Conservation (phyloP, 2,329 filamentous ascomycete genomes). For the Penicillium vulpinum region DNA sequence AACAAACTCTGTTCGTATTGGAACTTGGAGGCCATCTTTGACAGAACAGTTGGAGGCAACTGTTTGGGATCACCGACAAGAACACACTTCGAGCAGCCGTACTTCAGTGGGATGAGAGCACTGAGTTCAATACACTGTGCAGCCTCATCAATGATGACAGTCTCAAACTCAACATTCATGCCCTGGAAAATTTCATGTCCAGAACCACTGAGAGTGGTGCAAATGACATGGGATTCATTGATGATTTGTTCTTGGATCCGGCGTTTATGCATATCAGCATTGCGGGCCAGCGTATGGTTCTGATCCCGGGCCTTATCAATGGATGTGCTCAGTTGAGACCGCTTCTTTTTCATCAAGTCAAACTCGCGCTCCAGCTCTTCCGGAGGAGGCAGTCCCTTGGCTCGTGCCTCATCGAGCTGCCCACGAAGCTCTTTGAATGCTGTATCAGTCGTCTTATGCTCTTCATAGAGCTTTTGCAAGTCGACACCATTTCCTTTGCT, state of each 20-base stretch:
- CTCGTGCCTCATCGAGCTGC: conserved; percentile 67
- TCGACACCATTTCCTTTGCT: conserved; percentile 50
- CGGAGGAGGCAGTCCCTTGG: conserved; percentile 47
- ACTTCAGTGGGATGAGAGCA: conserved; percentile 94
- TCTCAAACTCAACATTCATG: conserved; percentile 94
- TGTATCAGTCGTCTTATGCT: conserved; percentile 62
- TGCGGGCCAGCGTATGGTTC: conserved; percentile 76
- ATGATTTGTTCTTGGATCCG: conserved; percentile 88
- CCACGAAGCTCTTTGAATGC: conserved; percentile 70
- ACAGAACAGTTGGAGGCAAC: conserved; percentile 91
- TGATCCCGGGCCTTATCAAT: conserved; percentile 88
- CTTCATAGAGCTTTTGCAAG: conserved; percentile 67
- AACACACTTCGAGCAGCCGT: conserved; percentile 94
- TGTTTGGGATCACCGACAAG: conserved; percentile 98
- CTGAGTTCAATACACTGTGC: conserved; percentile 98
- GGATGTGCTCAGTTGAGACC: conserved; percentile 71
- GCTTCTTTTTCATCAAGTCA: conserved; percentile 73
- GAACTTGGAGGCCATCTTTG: conserved; percentile 85
- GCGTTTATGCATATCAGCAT: conserved; percentile 80
- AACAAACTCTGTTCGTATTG: conserved; percentile 98
- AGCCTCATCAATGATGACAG: conserved; percentile 96
- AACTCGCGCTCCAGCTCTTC: conserved; percentile 69
- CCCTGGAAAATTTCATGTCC: conserved; percentile 97
- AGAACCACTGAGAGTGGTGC: conserved; percentile 89
- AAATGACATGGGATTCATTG: conserved; percentile 87